Base-by-base conservation (phyloP, 192 early-diverging fungal genomes). In the Pilobolus umbonatus region DNA sequence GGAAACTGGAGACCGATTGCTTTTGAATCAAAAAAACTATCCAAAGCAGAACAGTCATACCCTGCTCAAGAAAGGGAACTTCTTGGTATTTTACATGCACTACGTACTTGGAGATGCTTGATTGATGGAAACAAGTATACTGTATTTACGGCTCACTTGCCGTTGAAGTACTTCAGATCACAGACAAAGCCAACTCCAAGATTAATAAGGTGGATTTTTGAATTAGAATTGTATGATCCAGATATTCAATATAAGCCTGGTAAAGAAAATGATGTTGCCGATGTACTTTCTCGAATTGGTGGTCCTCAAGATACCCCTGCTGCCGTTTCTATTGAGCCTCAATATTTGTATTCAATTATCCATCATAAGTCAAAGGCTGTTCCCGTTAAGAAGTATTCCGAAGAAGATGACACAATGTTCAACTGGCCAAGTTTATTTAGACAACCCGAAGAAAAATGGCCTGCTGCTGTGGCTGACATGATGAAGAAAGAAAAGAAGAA, bases 11-110 rank as follows among this genome's bases (percentile, higher is more conserved):
- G 47, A 21, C 72, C 72, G 0, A 38, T 69, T 1, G 72, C 67
- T 3, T 74, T 58, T 54, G 65, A 68, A 50, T 67, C 64, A 17
- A 56, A 61, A 28, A 69, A 69, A 28, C 42, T 67, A n/a, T 48
- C 42, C 2, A 21, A 44, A 19, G 73, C 55, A 58, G 25, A 65
- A 64, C 15, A 44, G 28, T 61, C 63, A 8, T 69, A 69, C 28
- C 62, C 65, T 10, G 45, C 57, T 3, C 57, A 59, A 48, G 31
- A 59, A 36, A n/a, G 45, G 4, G 57, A 59, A 32, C 30, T 59
- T 4, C 21, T 59, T 1, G 57, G 26, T 12, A 49, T 59, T 19
- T 34, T 59, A 14, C 30, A 47, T 36, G 44, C 45, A 7, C 32
- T 59, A 35, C 30, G 57, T 14, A 59, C 44, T 15, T 59, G 57